Evolutionary conservation across 495 filamentous ascomycete genomes (phyloP).

Genomic region (Aspergillus conjunctus): DNA sequence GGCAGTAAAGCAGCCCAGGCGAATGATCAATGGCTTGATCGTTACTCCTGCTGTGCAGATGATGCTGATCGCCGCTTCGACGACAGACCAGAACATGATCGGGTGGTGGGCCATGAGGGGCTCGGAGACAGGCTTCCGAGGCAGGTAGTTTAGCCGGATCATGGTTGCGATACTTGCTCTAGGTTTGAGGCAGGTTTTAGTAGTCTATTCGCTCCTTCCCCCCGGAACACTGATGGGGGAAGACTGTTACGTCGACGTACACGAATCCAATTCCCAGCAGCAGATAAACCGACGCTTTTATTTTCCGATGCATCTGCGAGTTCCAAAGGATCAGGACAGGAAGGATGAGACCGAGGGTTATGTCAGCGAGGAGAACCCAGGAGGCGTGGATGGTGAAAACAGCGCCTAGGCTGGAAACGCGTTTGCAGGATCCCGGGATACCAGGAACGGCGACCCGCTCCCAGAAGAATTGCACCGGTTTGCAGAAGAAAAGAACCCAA

Average conservation of each 20-base stretch:
- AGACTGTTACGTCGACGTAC: not conserved
- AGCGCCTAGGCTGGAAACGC: not conserved
- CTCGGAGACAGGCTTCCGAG: not conserved
- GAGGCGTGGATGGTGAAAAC: not conserved
- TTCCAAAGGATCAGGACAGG: not conserved
- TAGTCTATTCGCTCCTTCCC: no score
- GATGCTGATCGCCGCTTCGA: not conserved
- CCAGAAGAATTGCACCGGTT: conserved; percentile 5
- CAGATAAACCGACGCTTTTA: not conserved
- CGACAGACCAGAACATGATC: not conserved
- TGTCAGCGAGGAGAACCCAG: conserved; percentile 1
- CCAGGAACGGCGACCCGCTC: not conserved
- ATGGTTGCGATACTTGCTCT: conserved; percentile 1
- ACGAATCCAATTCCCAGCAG: not conserved
- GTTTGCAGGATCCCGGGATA: not conserved
- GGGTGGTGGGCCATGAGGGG: not conserved
- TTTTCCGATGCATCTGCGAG: not conserved
- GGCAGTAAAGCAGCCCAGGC: not conserved
- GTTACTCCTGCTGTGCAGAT: not conserved
- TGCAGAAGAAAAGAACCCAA: conserved; percentile 6
- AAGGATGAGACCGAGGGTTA: not conserved
- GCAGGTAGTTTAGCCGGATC: not conserved
- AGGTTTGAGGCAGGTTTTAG: not conserved
- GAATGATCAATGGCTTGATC: not conserved
- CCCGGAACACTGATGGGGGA: not conserved